phyloP scores from a whole-genome alignment of 257 asterid species.

The Handroanthus guayacan region DNA sequence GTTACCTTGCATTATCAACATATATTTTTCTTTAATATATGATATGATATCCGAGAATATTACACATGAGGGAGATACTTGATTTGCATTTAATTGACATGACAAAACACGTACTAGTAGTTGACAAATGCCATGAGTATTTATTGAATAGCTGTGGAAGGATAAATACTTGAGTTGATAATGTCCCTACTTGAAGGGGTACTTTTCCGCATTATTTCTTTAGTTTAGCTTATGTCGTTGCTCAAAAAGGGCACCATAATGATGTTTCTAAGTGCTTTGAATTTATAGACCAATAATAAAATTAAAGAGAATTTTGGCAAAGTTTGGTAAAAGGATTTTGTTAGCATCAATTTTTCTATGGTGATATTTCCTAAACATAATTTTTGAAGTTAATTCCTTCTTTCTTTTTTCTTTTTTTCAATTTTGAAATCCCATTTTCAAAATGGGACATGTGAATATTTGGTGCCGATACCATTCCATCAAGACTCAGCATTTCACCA shows the following conservation, averaged over 20 bases:
- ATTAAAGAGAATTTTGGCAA: too few relatives aligned
- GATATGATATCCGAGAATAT: neutral
- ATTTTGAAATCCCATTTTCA: too few relatives aligned
- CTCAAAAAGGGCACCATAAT: slow-evolving; percentile 41
- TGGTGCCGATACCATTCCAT: too few relatives aligned
- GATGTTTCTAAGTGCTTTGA: neutral
- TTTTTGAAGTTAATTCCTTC: too few relatives aligned
- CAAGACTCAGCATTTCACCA: too few relatives aligned
- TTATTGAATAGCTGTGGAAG: slow-evolving; percentile 29
- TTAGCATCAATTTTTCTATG: too few relatives aligned
- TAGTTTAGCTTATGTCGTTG: slow-evolving; percentile 40
- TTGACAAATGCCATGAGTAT: slow-evolving; percentile 33
- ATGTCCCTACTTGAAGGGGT: slow-evolving; percentile 48
- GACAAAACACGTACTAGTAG: slow-evolving; percentile 31
- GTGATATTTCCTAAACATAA: too few relatives aligned
- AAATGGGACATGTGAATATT: too few relatives aligned
- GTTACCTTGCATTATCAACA: neutral
- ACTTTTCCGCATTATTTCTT: slow-evolving; percentile 26
- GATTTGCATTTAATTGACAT: slow-evolving; percentile 18
- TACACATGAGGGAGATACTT: neutral
- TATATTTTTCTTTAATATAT: slow-evolving; percentile 9
- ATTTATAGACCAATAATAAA: too few relatives aligned
- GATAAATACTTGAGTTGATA: slow-evolving; percentile 5
- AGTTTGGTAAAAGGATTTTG: too few relatives aligned
- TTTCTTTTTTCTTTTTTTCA: too few relatives aligned